These are phyloP conservation scores for Coemansia sp. DNA, from an alignment of 371 early-diverging fungal genomes.

Conservation along the genomic window DNA sequence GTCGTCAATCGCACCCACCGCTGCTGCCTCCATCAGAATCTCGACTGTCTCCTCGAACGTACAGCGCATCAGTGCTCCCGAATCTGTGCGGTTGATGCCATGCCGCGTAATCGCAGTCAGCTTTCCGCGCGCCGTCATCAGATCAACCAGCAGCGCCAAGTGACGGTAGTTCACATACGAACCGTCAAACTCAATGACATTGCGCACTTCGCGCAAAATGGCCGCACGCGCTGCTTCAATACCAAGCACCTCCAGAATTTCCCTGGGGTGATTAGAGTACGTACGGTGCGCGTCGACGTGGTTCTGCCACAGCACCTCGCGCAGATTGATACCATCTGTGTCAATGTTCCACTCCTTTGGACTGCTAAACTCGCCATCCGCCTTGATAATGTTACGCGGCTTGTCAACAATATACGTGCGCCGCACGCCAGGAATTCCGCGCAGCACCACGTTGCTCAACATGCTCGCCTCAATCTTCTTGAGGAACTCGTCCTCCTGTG, in stretches of 20 bases:
- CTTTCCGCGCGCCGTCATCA: conserved; percentile 96
- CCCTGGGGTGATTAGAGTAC: conserved; percentile 91
- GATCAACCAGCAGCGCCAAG: conserved; percentile 93
- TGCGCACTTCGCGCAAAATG: conserved; percentile 89
- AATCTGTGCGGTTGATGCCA: conserved; percentile 97
- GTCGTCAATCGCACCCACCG: conserved; percentile 89
- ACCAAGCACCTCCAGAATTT: conserved; percentile 94
- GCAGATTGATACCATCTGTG: conserved; percentile 96
- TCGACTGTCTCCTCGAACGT: conserved; percentile 99
- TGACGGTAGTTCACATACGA: conserved; percentile 99
- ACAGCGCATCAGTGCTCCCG: conserved; percentile 95
- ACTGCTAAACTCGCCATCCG: conserved; percentile 68
- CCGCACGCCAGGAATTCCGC: conserved; percentile 87
- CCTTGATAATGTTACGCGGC: conserved; percentile 56
- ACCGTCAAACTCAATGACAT: conserved; percentile 97
- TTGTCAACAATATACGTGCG: conserved; percentile 91
- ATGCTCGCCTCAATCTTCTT: conserved; percentile 81
- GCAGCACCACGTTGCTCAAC: conserved; percentile 81
- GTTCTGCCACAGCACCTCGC: conserved; percentile 81
- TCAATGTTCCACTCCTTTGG: conserved; percentile 87
- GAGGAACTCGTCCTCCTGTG: conserved; percentile 90
- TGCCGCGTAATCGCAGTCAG: conserved; percentile 99
- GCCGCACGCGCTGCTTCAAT: conserved; percentile 97
- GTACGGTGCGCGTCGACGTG: conserved; percentile 82
- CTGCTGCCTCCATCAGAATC: conserved; percentile 97